Evolutionary conservation across 2,329 filamentous ascomycete species (phyloP), one percentile per base, ranked within the genome.

Genomic region (Exophiala sideris): DNA sequence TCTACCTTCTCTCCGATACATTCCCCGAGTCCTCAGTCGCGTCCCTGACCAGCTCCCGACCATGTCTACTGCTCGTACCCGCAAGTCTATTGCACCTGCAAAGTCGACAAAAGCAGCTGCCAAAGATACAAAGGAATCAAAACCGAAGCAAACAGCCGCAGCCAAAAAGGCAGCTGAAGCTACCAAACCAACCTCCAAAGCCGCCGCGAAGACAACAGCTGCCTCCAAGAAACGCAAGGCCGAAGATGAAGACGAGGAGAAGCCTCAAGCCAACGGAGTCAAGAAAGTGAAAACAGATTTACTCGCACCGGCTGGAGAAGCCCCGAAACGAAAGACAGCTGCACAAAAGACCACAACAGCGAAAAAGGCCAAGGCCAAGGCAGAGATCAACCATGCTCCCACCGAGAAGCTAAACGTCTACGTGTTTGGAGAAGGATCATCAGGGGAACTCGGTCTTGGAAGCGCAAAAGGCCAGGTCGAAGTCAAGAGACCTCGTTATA

Each of bases 371-470:
- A 53, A 50, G 48, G 39, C 57, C n/a, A 61, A 61, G 50, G 53
- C 51, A 20, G 53, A 79, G 56, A 82, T 88, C 72, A 91, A 90
- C 69, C 68, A 80, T 20, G 76, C 79, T n/a, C 86, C 86, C 3
- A 82, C 77, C 16, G 49, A 56, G 34, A 60, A 77, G 21, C 79
- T 92, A 48, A 82, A 91, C 65, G 76, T 92, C 59, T 92, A 85
- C 65, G 86, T 91, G 50, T 91, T 90, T 62, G 89, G 89, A 48
- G 86, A 89, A 67, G 88, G 88, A 42, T 79, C 79, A 47, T 83
- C 82, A 14, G 88, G 88, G 60, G 89, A 94, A 73, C 83, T 94
- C 36, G 89, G 88, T 40, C 82, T 94, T 5, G 89, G 89, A 6
- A 81, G 79, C 62, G 81, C 80, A 65, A 82, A 81, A 61, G 66